phyloP scores from a whole-genome alignment of 345 rosid genomes.

The Lumnitzera racemosa region DNA sequence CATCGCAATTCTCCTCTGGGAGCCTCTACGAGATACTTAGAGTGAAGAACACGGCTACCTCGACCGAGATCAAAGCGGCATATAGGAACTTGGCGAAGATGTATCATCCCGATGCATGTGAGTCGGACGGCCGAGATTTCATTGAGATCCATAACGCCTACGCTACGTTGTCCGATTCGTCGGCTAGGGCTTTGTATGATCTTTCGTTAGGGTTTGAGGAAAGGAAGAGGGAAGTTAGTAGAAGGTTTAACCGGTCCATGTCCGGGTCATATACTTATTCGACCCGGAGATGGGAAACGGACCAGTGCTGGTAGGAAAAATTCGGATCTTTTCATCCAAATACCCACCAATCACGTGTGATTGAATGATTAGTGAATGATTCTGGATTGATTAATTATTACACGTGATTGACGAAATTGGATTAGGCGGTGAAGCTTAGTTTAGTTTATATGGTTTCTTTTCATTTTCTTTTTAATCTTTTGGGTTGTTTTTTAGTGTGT shows the following conservation, averaged over 20 bases:
- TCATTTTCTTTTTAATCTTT: too few species aligned
- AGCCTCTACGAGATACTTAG: conserved; percentile 18
- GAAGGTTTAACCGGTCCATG: conserved; percentile 1
- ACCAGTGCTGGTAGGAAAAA: conserved; percentile 70
- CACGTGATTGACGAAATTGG: too few species aligned
- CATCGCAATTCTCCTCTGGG: conserved; percentile 40
- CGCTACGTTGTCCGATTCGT: conserved; percentile 65
- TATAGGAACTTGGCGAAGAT: conserved; percentile 13
- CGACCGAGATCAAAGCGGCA: conserved; percentile 15
- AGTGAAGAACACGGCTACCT: conserved; percentile 9
- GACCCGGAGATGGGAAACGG: conserved; percentile 82
- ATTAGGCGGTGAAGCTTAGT: too few species aligned
- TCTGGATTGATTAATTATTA: too few species aligned
- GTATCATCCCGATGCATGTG: conserved; percentile 10
- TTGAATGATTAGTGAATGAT: too few species aligned
- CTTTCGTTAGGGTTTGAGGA: conserved; percentile 28
- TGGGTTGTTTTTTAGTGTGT: too few species aligned
- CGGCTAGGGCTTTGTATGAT: conserved; percentile 63
- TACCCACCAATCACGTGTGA: too few species aligned
- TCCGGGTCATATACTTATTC: conserved; percentile 19
- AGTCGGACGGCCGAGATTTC: conserved; percentile 47
- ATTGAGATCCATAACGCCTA: conserved; percentile 70
- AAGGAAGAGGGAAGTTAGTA: conserved; percentile 5
- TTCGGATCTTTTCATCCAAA: too few species aligned
- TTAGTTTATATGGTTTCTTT: too few species aligned